phyloP scores from a whole-genome alignment of 2,329 filamentous ascomycete species.

The Curvularia sp. region DNA sequence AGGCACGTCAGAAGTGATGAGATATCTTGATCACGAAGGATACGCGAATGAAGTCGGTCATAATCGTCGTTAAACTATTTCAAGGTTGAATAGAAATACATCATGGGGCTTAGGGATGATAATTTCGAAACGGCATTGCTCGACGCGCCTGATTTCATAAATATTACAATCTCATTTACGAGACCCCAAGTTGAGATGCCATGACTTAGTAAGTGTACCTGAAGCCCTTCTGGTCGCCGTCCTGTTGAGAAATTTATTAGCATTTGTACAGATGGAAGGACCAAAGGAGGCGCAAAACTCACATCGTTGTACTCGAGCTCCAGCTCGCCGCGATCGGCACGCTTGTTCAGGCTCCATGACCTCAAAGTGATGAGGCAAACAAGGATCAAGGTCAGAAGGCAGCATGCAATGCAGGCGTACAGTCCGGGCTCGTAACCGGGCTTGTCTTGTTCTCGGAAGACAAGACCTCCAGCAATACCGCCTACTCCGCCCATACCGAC shows the following conservation, averaged over 20 bases:
- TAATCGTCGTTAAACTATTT: background rate
- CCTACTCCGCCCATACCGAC: conserved; percentile 80
- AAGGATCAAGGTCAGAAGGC: conserved; percentile 46
- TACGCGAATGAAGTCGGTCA: background rate
- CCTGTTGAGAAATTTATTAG: conserved; percentile 28
- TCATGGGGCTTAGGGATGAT: background rate
- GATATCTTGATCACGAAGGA: background rate
- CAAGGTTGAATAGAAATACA: background rate
- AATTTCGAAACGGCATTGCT: background rate
- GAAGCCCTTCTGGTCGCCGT: conserved; percentile 45
- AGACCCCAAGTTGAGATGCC: background rate
- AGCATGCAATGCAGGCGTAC: conserved; percentile 50
- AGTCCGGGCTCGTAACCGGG: conserved; percentile 48
- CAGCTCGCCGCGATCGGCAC: conserved; percentile 51
- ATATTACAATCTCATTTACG: background rate
- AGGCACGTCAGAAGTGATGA: background rate
- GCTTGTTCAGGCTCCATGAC: conserved; percentile 48
- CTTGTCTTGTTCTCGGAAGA: conserved; percentile 64
- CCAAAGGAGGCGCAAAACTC: conserved; percentile 20
- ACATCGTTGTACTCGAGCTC: conserved; percentile 51
- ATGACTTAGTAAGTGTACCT: conserved; percentile 40
- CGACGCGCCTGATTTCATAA: background rate
- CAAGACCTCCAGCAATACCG: conserved; percentile 75
- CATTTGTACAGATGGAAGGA: background rate
- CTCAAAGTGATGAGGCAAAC: conserved; percentile 42